Percentiles rank a stretch among this genome's conserved stretches.
These are phyloP conservation scores for Globisporangium acanthophoron DNA, from an alignment of 352 stramenopile species.

Conservation along the genomic window DNA sequence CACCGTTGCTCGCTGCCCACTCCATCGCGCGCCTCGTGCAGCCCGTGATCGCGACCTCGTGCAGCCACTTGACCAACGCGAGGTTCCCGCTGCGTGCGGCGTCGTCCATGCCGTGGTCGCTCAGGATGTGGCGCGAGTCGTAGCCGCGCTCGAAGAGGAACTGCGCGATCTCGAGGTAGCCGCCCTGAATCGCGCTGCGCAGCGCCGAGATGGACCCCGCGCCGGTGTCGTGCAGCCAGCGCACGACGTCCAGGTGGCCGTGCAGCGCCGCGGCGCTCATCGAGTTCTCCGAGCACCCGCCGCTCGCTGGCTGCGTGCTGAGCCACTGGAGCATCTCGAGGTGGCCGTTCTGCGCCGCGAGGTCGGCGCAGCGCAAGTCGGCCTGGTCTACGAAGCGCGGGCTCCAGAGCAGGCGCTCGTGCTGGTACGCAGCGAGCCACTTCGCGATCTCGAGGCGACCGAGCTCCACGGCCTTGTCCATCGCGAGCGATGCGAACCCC, in stretches of 20 bases:
- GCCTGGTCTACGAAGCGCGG: slow-evolving; percentile 6
- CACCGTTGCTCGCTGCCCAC: background rate
- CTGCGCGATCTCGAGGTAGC: slow-evolving; percentile 8
- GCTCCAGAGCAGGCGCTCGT: slow-evolving; percentile 3
- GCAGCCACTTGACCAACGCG: background rate
- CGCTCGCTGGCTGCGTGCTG: background rate
- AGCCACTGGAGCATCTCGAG: slow-evolving; percentile 8
- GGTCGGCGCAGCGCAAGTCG: slow-evolving; percentile 1
- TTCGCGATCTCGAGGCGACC: slow-evolving; percentile 9
- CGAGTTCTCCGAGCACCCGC: background rate
- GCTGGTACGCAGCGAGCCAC: slow-evolving; percentile 7
- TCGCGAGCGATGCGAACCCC: slow-evolving; percentile 8
- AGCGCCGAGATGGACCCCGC: slow-evolving; percentile 3
- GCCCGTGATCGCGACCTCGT: background rate
- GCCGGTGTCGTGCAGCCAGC: slow-evolving; percentile 5
- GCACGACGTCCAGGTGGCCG: slow-evolving; percentile 5
- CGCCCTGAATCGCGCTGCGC: background rate
- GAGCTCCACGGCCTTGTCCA: slow-evolving; percentile 1
- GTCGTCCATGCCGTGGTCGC: slow-evolving; percentile 6
- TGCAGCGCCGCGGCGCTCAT: slow-evolving; percentile 2
- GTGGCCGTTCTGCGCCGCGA: slow-evolving; percentile 2
- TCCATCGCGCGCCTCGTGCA: slow-evolving; percentile 1
- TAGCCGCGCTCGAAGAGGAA: slow-evolving; percentile 11
- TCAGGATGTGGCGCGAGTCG: slow-evolving; percentile 4
- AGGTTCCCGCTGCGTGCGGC: slow-evolving; percentile 8